A percentile compares a stretch with the other conserved stretches of the same genome.
Evolutionary conservation across 176 grass and related monocot genomes (phyloP).

Genomic region (Avena eriantha): DNA sequence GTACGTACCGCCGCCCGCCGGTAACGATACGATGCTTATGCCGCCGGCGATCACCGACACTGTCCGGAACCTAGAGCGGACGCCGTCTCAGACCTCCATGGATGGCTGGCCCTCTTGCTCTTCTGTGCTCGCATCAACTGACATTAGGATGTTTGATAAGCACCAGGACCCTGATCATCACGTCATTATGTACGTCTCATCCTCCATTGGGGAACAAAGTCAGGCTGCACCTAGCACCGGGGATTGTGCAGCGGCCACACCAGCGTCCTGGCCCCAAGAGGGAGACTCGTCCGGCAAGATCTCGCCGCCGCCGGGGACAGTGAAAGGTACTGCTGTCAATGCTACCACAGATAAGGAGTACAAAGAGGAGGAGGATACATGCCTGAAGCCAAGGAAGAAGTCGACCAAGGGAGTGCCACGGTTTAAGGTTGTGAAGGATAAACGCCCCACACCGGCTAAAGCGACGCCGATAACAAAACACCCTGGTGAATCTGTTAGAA

Average conservation of each 20-base stretch:
- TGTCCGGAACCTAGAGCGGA: background rate
- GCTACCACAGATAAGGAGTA: no score
- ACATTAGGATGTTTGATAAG: background rate
- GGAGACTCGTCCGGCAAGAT: background rate
- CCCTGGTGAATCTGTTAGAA: background rate
- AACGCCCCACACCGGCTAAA: background rate
- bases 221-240: background rate
- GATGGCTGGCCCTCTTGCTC: conserved; percentile 33
- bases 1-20: no score
- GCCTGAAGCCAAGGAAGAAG: conserved; percentile 28
- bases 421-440: conserved; percentile 40
- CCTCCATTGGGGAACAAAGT: background rate
- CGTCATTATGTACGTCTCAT: background rate
- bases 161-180: background rate
- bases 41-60: conserved; percentile 22
- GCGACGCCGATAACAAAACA: background rate
- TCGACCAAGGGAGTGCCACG: conserved; percentile 42
- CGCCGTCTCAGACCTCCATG: background rate
- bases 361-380: conserved; percentile 1
- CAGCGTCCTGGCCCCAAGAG: background rate
- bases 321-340: no score
- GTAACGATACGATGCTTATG: background rate
- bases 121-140: background rate
- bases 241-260: background rate
- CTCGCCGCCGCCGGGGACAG: background rate